These are phyloP conservation scores for Dalbergia cultrata DNA, from an alignment of 306 rosid species.

Conservation along the genomic window DNA sequence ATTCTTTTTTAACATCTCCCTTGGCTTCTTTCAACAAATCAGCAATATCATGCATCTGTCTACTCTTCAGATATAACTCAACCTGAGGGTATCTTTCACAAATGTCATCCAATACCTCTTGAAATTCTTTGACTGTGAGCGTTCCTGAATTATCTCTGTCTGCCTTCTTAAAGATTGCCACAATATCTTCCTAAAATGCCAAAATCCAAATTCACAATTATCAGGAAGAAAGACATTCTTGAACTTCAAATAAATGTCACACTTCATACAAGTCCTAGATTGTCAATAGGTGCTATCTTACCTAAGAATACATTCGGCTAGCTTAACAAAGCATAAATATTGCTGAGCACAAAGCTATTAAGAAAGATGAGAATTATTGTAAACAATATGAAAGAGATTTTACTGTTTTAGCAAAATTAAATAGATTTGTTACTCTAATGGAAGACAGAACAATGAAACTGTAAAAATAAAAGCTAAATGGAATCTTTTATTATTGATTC, in stretches of 20 bases:
- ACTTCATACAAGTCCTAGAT: constrained; percentile 3
- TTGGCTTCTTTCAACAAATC: constrained; percentile 79
- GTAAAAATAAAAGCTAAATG: background rate
- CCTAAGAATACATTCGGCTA: constrained; percentile 17
- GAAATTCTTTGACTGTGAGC: constrained; percentile 76
- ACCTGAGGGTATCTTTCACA: constrained; percentile 97
- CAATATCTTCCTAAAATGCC: constrained; percentile 80
- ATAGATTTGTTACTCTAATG: constrained; percentile 5
- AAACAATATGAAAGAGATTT: constrained; percentile 2
- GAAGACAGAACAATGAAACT: constrained; percentile 20
- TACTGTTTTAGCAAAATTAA: constrained; percentile 25
- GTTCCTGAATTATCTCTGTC: constrained; percentile 95
- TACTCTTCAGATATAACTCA: constrained; percentile 82
- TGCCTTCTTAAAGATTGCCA: constrained; percentile 82
- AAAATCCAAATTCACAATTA: constrained; percentile 30
- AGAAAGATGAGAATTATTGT: constrained; percentile 3
- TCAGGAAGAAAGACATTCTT: constrained; percentile 22
- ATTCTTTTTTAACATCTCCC: constrained; percentile 66
- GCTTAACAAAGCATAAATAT: constrained; percentile 16
- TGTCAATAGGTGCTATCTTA: background rate
- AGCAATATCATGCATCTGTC: constrained; percentile 67
- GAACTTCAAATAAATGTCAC: constrained; percentile 32
- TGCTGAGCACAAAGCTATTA: constrained; percentile 12
- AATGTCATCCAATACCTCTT: constrained; percentile 78
- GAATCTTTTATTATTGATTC: background rate